Conservation (phyloP, 441 rosid species). For the Populus tomentosa region DNA sequence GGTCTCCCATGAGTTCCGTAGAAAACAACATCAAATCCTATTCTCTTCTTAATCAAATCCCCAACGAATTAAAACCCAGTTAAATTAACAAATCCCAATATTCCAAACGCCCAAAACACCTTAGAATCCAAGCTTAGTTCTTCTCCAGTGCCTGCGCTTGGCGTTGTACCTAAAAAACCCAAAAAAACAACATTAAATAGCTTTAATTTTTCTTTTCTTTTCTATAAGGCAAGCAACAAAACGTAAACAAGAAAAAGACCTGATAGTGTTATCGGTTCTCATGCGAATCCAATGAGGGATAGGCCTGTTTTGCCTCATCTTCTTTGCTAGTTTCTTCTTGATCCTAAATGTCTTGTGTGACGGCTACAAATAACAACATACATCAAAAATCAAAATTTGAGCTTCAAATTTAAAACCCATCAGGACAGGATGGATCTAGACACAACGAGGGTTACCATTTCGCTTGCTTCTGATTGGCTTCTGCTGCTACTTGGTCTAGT, state of each 20-base stretch:
- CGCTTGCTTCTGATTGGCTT: background rate
- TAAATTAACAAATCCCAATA: background rate
- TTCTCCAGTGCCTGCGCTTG: slow-evolving; percentile 1
- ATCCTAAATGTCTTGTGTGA: slow-evolving; percentile 81
- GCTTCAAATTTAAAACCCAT: too few relatives aligned
- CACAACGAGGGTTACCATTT: background rate
- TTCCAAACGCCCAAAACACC: background rate
- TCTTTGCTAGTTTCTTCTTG: slow-evolving; percentile 86
- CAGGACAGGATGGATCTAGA: background rate
- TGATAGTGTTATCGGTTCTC: slow-evolving; percentile 85
- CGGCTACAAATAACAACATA: slow-evolving; percentile 36
- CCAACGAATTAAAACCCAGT: background rate
- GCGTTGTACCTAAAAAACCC: background rate
- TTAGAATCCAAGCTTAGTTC: background rate
- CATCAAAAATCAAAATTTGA: background rate
- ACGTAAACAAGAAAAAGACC: slow-evolving; percentile 22
- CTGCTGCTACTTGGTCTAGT: background rate
- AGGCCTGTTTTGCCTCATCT: slow-evolving; percentile 94
- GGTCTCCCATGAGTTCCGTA: background rate
- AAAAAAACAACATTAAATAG: background rate
- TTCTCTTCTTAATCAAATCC: background rate
- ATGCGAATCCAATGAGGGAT: slow-evolving; percentile 89
- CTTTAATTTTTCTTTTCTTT: background rate
- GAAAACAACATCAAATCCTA: background rate
- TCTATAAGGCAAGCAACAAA: background rate